Evolutionary conservation across 2,329 filamentous ascomycete genomes (phyloP).

Genomic region (Claviceps spartinae): DNA sequence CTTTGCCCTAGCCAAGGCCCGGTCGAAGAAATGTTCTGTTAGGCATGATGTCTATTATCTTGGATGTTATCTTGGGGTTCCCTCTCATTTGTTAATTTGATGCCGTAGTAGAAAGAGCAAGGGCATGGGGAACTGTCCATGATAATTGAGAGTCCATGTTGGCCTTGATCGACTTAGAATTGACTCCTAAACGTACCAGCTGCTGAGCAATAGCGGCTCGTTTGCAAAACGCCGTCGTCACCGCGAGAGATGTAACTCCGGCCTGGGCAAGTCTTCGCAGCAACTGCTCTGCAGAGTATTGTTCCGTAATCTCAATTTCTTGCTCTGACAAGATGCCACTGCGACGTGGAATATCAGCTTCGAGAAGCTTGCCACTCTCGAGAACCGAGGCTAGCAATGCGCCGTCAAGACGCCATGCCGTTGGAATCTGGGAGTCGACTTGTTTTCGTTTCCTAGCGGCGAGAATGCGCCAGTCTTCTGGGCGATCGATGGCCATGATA

Average conservation of each 20-base stretch:
- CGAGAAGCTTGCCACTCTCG: neutral
- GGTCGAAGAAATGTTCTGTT: slow-evolving; percentile 33
- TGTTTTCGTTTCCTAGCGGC: slow-evolving; percentile 1
- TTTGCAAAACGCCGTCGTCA: slow-evolving; percentile 20
- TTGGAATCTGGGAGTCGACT: slow-evolving; percentile 1
- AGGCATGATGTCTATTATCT: slow-evolving; percentile 18
- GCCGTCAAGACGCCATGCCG: slow-evolving; percentile 4
- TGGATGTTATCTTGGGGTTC: neutral
- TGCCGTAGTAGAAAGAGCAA: neutral
- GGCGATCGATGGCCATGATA: neutral
- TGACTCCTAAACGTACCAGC: slow-evolving; percentile 10
- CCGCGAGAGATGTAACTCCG: slow-evolving; percentile 21
- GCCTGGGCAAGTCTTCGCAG: slow-evolving; percentile 20
- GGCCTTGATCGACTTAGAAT: no score
- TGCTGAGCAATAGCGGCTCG: slow-evolving; percentile 17
- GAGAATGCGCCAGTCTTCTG: neutral
- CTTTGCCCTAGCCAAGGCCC: slow-evolving; percentile 10
- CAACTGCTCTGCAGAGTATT: slow-evolving; percentile 23
- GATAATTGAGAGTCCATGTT: no score
- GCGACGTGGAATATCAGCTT: slow-evolving; percentile 7
- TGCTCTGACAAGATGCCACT: slow-evolving; percentile 24
- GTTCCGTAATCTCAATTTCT: slow-evolving; percentile 32
- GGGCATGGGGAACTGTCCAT: no score
- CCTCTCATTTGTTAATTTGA: neutral
- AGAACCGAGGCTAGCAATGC: neutral